Percentiles rank a stretch among this genome's conserved stretches.
These are phyloP conservation scores for Botrytis pseudocinerea DNA, from an alignment of 2,329 filamentous ascomycete genomes.

Conservation along the genomic window DNA sequence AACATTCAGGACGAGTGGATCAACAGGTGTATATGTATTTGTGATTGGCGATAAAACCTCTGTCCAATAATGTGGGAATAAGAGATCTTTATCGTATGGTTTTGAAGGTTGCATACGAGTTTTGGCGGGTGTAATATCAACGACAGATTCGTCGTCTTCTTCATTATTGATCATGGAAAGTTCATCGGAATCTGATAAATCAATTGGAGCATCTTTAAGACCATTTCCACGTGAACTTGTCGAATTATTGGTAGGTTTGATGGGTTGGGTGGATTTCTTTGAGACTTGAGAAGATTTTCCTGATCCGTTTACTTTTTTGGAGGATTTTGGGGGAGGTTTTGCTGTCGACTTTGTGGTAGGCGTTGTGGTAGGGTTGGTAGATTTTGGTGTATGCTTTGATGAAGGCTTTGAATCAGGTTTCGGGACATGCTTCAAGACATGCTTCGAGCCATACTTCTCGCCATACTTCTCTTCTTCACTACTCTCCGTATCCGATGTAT, in stretches of 20 bases:
- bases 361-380: not conserved
- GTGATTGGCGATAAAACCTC: constrained; percentile 84
- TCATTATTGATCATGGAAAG: constrained; percentile 53
- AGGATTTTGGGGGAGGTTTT: constrained; percentile 29
- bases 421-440: not conserved
- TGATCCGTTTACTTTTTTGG: constrained; percentile 28
- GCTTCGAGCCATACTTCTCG: not conserved
- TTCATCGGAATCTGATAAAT: constrained; percentile 52
- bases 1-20: constrained; percentile 65
- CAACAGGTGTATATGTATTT: constrained; percentile 75
- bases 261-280: constrained; percentile 27
- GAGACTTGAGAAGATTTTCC: constrained; percentile 27
- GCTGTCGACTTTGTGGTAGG: constrained; percentile 19
- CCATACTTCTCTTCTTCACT: constrained; percentile 17
- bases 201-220: constrained; percentile 44
- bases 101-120: constrained; percentile 39
- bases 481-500: constrained; percentile 39
- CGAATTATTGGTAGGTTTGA: not conserved
- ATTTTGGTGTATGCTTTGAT: constrained; percentile 7
- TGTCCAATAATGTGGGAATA: constrained; percentile 89
- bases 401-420: constrained; percentile 18
- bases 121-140: constrained; percentile 50
- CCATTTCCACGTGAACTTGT: constrained; percentile 34
- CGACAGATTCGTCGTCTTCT: constrained; percentile 49
- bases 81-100: constrained; percentile 72